Conservation (phyloP, 441 rosid genomes). For the Gossypium gossypioides region DNA sequence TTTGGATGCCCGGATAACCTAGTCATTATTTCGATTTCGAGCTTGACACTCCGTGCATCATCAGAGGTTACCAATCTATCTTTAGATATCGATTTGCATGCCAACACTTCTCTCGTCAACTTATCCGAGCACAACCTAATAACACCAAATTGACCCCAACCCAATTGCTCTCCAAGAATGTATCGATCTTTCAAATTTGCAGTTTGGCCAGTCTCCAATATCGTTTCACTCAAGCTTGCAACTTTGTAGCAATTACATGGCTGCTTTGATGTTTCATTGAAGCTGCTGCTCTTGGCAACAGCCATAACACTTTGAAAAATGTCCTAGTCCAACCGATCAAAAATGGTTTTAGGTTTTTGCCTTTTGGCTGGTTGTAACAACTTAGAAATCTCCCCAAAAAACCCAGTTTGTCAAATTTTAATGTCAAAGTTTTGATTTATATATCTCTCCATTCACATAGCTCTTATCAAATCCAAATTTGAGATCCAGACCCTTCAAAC, state of each 20-base stretch:
- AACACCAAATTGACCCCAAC: conserved; percentile 68
- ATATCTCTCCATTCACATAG: neutral
- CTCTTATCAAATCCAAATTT: conserved; percentile 12
- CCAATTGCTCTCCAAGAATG: conserved; percentile 45
- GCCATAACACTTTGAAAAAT: conserved; percentile 38
- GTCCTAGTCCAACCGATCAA: conserved; percentile 9
- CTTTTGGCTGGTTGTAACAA: neutral
- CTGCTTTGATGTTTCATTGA: conserved; percentile 23
- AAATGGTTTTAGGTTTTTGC: neutral
- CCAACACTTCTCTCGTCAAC: conserved; percentile 45
- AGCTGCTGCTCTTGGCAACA: conserved; percentile 37
- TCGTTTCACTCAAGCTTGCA: conserved; percentile 32
- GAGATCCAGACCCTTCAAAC: conserved; percentile 18
- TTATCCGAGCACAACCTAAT: conserved; percentile 53
- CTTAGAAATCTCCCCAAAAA: neutral
- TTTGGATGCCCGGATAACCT: conserved; percentile 63
- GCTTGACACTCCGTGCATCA: conserved; percentile 48
- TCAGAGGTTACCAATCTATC: conserved; percentile 47
- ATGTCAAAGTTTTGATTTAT: conserved; percentile 14
- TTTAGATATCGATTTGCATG: conserved; percentile 57
- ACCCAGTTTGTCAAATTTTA: neutral
- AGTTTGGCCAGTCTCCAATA: conserved; percentile 36
- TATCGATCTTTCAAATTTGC: conserved; percentile 43
- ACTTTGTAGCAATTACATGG: conserved; percentile 37
- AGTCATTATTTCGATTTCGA: conserved; percentile 62